These are phyloP conservation scores for Penicillium bialowiezense DNA, from an alignment of 495 filamentous ascomycete species.

Conservation along the genomic window DNA sequence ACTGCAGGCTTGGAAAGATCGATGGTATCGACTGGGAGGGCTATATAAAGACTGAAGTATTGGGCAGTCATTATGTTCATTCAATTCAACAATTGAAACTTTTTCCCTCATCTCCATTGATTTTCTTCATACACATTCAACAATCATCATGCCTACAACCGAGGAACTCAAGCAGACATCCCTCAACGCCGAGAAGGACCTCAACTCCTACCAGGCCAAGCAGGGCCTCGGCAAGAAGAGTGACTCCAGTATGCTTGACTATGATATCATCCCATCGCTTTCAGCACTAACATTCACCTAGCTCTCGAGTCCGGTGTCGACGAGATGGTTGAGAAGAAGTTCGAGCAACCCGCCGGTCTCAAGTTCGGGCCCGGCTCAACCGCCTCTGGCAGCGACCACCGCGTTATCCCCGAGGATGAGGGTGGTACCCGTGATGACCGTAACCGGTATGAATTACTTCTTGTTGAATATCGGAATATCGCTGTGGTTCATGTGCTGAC, in stretches of 20 bases:
- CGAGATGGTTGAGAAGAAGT: conserved; percentile 41
- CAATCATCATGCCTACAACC: conserved; percentile 31
- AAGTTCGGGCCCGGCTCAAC: conserved; percentile 46
- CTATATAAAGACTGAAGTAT: conserved; percentile 1
- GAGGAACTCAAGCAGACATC: conserved; percentile 39
- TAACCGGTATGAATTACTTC: conserved; percentile 31
- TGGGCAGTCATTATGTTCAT: not conserved
- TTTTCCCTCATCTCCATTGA: not conserved
- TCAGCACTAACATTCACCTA: conserved; percentile 15
- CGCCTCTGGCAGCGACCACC: conserved; percentile 50
- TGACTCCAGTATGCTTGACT: conserved; percentile 42
- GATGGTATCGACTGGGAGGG: not conserved
- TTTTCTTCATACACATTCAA: not conserved
- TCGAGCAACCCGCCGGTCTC: conserved; percentile 39
- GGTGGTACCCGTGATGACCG: conserved; percentile 47
- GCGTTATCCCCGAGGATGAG: conserved; percentile 48
- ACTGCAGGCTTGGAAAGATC: conserved; percentile 3
- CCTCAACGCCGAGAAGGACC: conserved; percentile 47
- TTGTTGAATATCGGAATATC: not conserved
- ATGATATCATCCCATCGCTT: not conserved
- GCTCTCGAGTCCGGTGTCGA: conserved; percentile 54
- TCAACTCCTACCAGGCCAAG: conserved; percentile 54
- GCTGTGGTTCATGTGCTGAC: conserved; percentile 4
- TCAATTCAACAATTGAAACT: not conserved
- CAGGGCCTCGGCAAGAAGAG: conserved; percentile 39